phyloP scores from a whole-genome alignment of 805 yeast species.

The Kodamaea jinghongensis region DNA sequence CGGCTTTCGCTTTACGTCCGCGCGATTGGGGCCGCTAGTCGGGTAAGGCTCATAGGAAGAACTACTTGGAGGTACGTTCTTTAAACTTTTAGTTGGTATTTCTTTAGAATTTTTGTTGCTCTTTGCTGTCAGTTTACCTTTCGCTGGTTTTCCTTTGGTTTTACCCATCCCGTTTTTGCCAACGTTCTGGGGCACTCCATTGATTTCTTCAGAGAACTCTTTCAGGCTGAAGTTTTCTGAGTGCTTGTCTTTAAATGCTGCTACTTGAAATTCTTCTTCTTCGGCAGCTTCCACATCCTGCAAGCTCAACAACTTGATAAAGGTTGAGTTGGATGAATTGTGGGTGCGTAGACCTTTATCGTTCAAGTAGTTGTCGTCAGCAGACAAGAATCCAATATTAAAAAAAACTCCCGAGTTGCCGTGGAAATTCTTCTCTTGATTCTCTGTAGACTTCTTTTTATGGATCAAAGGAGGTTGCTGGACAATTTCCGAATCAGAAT shows the following conservation, averaged over 20 bases:
- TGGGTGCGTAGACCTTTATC: slow-evolving; percentile 1
- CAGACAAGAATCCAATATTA: slow-evolving; percentile 7
- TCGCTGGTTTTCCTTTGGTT: neutral
- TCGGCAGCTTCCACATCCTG: too few species aligned
- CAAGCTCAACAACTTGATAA: too few species aligned
- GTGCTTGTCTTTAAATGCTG: too few species aligned
- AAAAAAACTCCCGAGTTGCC: slow-evolving; percentile 10
- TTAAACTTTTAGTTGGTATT: too few species aligned
- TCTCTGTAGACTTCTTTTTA: slow-evolving; percentile 8
- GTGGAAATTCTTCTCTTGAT: slow-evolving; percentile 8
- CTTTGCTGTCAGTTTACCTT: neutral
- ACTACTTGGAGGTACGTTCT: too few species aligned
- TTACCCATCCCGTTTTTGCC: neutral
- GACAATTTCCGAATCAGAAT: neutral
- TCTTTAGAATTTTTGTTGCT: neutral
- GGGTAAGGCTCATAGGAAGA: too few species aligned
- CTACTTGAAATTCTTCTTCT: too few species aligned
- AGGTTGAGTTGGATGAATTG: neutral
- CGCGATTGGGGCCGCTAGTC: too few species aligned
- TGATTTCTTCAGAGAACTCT: too few species aligned
- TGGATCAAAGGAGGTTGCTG: slow-evolving; percentile 4
- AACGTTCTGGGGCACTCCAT: too few species aligned
- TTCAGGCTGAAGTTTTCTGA: too few species aligned
- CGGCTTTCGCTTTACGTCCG: neutral
- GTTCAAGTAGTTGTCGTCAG: neutral